Conservation (phyloP, 192 early-diverging fungal genomes). For the Dimargaris xerosporica region DNA sequence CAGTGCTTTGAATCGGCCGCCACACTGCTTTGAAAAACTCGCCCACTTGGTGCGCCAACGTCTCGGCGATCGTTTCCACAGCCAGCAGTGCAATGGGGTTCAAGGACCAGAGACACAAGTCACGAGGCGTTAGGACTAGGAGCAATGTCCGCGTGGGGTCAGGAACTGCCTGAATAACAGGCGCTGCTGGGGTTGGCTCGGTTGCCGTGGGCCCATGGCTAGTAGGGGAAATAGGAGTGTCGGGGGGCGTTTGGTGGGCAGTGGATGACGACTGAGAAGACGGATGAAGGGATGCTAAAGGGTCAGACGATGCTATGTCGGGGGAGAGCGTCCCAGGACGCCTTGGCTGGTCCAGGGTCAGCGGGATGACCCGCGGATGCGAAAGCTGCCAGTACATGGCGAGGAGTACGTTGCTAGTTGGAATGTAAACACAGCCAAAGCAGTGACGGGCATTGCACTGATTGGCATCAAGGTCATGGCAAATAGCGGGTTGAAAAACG, state of each 20-base stretch:
- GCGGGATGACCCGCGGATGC: not conserved
- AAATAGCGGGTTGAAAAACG: too few species aligned
- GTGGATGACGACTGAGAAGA: too few species aligned
- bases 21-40: slow-evolving; percentile 8
- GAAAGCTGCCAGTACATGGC: slow-evolving; percentile 10
- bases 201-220: not conserved
- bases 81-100: slow-evolving; percentile 27
- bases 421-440: too few species aligned
- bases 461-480: too few species aligned
- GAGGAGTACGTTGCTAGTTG: not conserved
- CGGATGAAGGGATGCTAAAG: not conserved
- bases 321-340: not conserved
- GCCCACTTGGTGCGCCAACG: slow-evolving; percentile 24
- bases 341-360: not conserved
- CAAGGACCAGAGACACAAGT: slow-evolving; percentile 25
- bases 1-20: not conserved
- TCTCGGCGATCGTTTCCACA: slow-evolving; percentile 20
- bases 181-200: not conserved
- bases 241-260: not conserved
- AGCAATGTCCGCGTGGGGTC: slow-evolving; percentile 17
- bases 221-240: not conserved
- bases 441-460: too few species aligned
- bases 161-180: not conserved
- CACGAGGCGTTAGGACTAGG: slow-evolving; percentile 17
- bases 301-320: not conserved